Evolutionary conservation across 2,329 filamentous ascomycete species (phyloP), one percentile per base, ranked within the genome.

Genomic region (Paracoccidioides lutzii): DNA sequence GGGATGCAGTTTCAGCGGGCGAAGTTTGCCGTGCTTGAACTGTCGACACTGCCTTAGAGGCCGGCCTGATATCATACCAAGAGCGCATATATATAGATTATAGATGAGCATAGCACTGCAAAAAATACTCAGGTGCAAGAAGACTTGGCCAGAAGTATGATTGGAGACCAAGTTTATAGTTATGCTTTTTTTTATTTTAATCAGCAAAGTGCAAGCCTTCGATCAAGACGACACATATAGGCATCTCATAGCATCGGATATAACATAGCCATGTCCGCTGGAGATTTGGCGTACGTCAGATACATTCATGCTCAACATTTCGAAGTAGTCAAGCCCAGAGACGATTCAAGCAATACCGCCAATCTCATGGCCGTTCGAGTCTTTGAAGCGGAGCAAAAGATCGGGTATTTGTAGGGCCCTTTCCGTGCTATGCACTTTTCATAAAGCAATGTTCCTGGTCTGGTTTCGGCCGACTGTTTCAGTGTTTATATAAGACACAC

Each of bases 1-100:
- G 22, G 22, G 22, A 22, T 22, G 1, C 78, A 85, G 62, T 83
- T 76, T 22, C 81, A 69, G 59, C 83, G 53, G 73, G 78, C 51
- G 77, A 79, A 75, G 75, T 45, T 78, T 72, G 3, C 80, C 82
- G 64, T 85, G 79, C 42, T 77, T 72, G 69, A 86, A 86, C 83
- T 83, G 87, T 0, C 72, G 71, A 61, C 86, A 82, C 65, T 84
- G 74, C 12, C 71, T 65, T 43, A 33, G 35, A 49, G n/a, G 50
- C 58, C 51, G 51, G 49, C 40, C 12, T n/a, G 32, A 28, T 44
- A 30, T 22, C 22, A 22, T 22, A 22, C 22, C 22, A 22, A 56
- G 14, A 44, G 15, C 37, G 7, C 37, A 38, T 38, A 38, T 38
- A 2, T 12, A 38, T 38, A 38, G 7, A 38, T 38, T 8, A 8